Conservation (phyloP, 2,329 filamentous ascomycete genomes). For the Alternaria tenuissima region DNA sequence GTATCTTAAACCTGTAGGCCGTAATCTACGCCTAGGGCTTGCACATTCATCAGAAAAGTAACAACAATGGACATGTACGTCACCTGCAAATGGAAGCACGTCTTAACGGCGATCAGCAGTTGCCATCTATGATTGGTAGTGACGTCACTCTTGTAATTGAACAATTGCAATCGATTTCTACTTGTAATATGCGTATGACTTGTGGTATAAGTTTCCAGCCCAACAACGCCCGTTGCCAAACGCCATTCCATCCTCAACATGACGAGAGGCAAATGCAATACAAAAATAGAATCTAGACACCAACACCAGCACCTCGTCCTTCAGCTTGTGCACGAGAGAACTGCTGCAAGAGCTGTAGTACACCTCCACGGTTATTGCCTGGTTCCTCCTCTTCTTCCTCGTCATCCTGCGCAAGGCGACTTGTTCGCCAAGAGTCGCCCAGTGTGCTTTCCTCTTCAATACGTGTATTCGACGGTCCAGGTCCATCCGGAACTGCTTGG, state of each 20-base stretch:
- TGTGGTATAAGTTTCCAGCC: constrained; percentile 7
- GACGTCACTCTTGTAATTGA: neutral
- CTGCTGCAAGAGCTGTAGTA: constrained; percentile 71
- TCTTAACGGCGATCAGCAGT: neutral
- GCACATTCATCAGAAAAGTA: neutral
- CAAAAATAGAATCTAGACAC: constrained; percentile 28
- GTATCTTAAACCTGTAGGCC: neutral
- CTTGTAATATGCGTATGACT: constrained; percentile 3
- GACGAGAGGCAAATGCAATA: constrained; percentile 12
- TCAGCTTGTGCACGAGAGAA: constrained; percentile 70
- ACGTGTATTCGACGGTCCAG: constrained; percentile 26
- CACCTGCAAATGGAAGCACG: neutral
- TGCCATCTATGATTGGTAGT: neutral
- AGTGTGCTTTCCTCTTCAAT: constrained; percentile 66
- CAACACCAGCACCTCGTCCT: constrained; percentile 52
- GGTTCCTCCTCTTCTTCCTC: constrained; percentile 58
- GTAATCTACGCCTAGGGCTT: neutral
- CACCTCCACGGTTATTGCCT: constrained; percentile 61
- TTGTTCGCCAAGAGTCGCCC: constrained; percentile 65
- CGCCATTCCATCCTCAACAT: constrained; percentile 1
- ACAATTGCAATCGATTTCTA: neutral
- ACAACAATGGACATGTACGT: neutral
- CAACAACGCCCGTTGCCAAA: constrained; percentile 2
- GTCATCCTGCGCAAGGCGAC: constrained; percentile 54
- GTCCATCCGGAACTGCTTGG: constrained; percentile 29